phyloP scores from a whole-genome alignment of 2,329 filamentous ascomycete genomes.

The Botrytis deweyae region DNA sequence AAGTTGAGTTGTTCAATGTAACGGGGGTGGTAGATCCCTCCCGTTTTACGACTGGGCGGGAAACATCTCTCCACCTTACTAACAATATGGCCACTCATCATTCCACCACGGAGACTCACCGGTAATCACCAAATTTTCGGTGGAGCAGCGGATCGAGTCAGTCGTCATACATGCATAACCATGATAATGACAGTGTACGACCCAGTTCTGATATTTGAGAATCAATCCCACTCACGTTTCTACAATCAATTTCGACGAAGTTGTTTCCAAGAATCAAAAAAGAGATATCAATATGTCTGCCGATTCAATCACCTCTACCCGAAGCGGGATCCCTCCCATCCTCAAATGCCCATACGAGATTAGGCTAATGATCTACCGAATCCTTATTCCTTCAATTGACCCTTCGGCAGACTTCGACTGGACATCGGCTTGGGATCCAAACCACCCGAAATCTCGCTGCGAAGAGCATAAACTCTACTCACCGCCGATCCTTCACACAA shows the following conservation, averaged over 20 bases:
- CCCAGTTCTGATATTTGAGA: constrained; percentile 6
- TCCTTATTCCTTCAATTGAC: constrained; percentile 19
- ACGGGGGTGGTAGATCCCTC: constrained; percentile 10
- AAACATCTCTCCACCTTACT: constrained; percentile 17
- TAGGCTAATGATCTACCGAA: constrained; percentile 21
- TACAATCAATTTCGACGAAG: background rate
- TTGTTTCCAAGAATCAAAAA: background rate
- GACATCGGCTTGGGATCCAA: constrained; percentile 20
- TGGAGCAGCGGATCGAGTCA: constrained; percentile 19
- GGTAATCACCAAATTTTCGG: constrained; percentile 17
- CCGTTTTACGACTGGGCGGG: constrained; percentile 9
- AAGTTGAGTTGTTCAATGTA: constrained; percentile 13
- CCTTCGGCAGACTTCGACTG: constrained; percentile 17
- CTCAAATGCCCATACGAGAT: constrained; percentile 21
- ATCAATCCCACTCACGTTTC: constrained; percentile 11
- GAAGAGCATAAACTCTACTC: constrained; percentile 20
- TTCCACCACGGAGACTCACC: constrained; percentile 14
- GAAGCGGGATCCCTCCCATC: constrained; percentile 17
- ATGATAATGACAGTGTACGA: constrained; percentile 5
- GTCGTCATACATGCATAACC: constrained; percentile 22
- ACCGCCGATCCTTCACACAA: constrained; percentile 21
- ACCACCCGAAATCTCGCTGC: constrained; percentile 13
- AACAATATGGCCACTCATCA: constrained; percentile 17
- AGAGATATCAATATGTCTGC: constrained; percentile 10
- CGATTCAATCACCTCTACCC: background rate